Percentiles rank a stretch among this genome's conserved stretches.
These are phyloP conservation scores for Xylaria sp. DNA, from an alignment of 2,329 filamentous ascomycete genomes.

Conservation along the genomic window DNA sequence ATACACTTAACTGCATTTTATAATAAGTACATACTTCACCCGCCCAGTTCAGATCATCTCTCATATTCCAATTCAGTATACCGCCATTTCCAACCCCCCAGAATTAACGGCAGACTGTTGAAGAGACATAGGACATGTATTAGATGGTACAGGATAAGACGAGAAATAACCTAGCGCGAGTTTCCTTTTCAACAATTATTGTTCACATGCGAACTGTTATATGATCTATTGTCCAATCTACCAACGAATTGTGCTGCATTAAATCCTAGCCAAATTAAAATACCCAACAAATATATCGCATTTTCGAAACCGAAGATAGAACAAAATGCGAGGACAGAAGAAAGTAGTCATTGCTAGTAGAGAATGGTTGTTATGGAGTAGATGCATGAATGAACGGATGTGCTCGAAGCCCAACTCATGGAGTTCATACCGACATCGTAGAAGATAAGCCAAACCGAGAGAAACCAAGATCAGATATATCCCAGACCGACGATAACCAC, in stretches of 20 bases:
- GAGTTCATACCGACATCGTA: background rate
- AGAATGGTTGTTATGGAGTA: background rate
- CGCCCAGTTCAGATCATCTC: background rate
- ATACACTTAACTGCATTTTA: background rate
- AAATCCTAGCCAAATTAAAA: background rate
- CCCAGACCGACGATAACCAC: background rate
- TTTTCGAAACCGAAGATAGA: no score
- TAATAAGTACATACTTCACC: background rate
- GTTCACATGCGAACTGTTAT: background rate
- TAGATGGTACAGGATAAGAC: background rate
- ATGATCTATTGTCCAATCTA: background rate
- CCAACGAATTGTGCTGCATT: background rate
- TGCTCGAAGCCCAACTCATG: background rate
- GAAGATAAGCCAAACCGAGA: background rate
- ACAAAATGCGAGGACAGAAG: background rate
- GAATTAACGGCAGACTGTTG: background rate
- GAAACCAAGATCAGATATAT: constrained; percentile 6
- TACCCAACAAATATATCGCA: no score
- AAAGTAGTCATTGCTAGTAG: no score
- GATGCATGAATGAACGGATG: background rate
- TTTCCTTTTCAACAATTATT: background rate
- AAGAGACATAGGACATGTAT: background rate
- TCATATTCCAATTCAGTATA: background rate
- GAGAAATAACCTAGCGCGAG: no score
- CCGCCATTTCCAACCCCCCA: background rate